Evolutionary conservation across 768 basidiomycete genomes (phyloP).

Genomic region (Xerocomus potaroensis): DNA sequence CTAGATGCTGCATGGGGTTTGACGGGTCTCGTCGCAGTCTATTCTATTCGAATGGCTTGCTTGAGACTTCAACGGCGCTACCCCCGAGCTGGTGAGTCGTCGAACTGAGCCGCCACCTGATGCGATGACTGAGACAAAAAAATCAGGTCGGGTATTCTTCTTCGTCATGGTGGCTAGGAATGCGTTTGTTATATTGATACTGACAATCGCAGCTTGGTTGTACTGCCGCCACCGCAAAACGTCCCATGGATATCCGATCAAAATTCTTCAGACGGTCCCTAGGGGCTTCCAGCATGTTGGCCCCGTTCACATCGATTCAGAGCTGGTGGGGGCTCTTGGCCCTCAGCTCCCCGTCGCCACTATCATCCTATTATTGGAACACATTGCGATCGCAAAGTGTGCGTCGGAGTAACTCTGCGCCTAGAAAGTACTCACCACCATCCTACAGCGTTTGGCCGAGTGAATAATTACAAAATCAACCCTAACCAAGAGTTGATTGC

Average conservation of each 20-base stretch:
- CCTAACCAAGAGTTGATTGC: constrained; percentile 95
- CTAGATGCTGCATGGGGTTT: constrained; percentile 92
- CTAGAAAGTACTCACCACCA: not conserved
- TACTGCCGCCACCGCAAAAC: constrained; percentile 63
- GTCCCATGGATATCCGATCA: constrained; percentile 71
- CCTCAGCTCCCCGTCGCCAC: constrained; percentile 79
- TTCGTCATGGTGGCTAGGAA: constrained; percentile 75
- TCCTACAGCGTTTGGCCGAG: constrained; percentile 92
- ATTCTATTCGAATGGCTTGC: constrained; percentile 60
- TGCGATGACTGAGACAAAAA: not conserved
- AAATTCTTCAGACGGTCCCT: constrained; percentile 79
- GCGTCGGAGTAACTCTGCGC: constrained; percentile 21
- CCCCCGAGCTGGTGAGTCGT: constrained; percentile 54
- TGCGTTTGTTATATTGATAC: constrained; percentile 82
- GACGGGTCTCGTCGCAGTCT: constrained; percentile 65
- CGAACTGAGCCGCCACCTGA: not conserved
- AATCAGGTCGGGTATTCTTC: constrained; percentile 64
- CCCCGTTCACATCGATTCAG: constrained; percentile 39
- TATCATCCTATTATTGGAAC: constrained; percentile 88
- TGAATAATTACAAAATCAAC: constrained; percentile 92
- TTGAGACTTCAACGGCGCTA: constrained; percentile 48
- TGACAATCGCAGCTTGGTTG: constrained; percentile 86
- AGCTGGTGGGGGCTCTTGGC: constrained; percentile 63
- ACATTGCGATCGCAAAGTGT: constrained; percentile 97
- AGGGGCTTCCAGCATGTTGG: constrained; percentile 69